Percentiles rank a stretch among this genome's conserved stretches.
Evolutionary conservation across 164 flowering plant species (phyloP).

Genomic region (Cinnamomum micranthum): DNA sequence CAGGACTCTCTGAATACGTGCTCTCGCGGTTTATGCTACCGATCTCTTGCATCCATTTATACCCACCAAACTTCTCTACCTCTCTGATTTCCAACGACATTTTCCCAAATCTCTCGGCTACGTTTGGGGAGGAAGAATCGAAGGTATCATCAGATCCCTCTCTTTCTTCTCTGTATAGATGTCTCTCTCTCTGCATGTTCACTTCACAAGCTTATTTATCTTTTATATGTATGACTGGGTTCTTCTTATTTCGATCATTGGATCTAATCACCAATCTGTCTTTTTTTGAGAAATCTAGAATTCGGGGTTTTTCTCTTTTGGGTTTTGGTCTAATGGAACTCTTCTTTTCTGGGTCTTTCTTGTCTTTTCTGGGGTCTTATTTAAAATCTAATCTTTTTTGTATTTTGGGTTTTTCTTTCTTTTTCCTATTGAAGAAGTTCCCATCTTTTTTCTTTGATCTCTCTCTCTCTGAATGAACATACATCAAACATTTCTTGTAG

Average conservation of each 20-base stretch:
- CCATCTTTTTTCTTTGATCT: too few relatives aligned
- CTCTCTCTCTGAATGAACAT: too few relatives aligned
- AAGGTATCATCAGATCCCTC: not conserved
- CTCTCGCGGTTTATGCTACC: not conserved
- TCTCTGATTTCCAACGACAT: too few relatives aligned
- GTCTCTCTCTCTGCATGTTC: not conserved
- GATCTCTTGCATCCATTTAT: not conserved
- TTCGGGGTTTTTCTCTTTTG: not conserved
- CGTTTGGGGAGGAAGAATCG: not conserved
- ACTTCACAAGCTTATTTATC: not conserved
- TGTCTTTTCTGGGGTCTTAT: too few relatives aligned
- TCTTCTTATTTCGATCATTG: not conserved
- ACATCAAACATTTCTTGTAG: too few relatives aligned
- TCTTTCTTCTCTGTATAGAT: too few relatives aligned
- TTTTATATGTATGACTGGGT: not conserved
- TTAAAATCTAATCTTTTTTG: not conserved
- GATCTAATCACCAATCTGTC: not conserved
- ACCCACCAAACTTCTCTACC: not conserved
- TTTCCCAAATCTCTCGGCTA: not conserved
- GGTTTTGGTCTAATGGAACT: not conserved
- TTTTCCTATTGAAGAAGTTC: not conserved
- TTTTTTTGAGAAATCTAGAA: not conserved
- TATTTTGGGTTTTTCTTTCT: not conserved
- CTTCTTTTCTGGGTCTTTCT: not conserved
- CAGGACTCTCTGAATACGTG: not conserved